A percentile compares a stretch with the other conserved stretches of the same genome.
Conservation (phyloP, 2,329 filamentous ascomycete genomes). For the Allantophomopsis cytisporea region DNA sequence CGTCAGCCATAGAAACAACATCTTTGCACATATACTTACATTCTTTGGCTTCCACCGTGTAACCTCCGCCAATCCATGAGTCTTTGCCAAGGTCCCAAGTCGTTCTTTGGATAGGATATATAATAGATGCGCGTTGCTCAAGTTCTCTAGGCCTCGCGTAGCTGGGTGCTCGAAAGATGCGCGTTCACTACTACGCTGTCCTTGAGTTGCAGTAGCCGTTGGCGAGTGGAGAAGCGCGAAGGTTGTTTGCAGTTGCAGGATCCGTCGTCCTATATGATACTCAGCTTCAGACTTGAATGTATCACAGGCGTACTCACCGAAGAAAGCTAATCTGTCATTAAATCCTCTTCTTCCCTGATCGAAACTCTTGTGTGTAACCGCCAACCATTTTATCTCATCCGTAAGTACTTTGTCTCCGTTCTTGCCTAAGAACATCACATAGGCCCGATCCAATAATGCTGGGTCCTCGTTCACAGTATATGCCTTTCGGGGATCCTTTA, state of each 20-base stretch:
- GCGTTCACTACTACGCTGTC: slow-evolving; percentile 26
- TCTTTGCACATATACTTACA: slow-evolving; percentile 33
- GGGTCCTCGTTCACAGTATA: slow-evolving; percentile 69
- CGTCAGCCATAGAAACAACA: background rate
- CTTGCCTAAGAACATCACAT: slow-evolving; percentile 60
- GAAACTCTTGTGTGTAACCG: slow-evolving; percentile 95
- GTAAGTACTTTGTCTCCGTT: slow-evolving; percentile 62
- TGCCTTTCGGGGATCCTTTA: slow-evolving; percentile 34
- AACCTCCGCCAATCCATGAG: slow-evolving; percentile 60
- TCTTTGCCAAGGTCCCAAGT: slow-evolving; percentile 52
- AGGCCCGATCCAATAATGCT: slow-evolving; percentile 60
- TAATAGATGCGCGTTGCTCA: slow-evolving; percentile 45
- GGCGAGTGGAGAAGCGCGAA: slow-evolving; percentile 40
- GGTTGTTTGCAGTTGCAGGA: slow-evolving; percentile 46
- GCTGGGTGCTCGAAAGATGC: slow-evolving; percentile 57
- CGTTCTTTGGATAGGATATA: slow-evolving; percentile 50
- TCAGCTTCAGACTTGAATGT: slow-evolving; percentile 7
- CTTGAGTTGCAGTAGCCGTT: slow-evolving; percentile 15
- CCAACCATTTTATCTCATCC: slow-evolving; percentile 93
- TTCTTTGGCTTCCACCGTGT: slow-evolving; percentile 80
- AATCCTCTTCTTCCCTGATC: slow-evolving; percentile 89
- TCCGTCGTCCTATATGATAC: slow-evolving; percentile 36
- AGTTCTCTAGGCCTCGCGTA: slow-evolving; percentile 59
- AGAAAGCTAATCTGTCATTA: slow-evolving; percentile 83
- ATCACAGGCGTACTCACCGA: slow-evolving; percentile 42